Conservation (phyloP, 805 yeast species). For the Metschnikowia shivogae region DNA sequence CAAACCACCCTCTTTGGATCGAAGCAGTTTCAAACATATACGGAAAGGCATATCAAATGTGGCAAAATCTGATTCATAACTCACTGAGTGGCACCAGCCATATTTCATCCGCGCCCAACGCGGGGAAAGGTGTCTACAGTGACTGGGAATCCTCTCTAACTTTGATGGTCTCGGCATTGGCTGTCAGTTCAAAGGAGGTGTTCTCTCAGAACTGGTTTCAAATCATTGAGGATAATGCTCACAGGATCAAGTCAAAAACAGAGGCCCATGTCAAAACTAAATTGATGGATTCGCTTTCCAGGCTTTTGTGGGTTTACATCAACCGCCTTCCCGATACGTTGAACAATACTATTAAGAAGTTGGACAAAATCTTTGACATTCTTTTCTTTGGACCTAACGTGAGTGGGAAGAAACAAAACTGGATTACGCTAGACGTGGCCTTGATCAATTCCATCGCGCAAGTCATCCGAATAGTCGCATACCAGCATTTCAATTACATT, state of each 20-base stretch:
- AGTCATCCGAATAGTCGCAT: constrained; percentile 73
- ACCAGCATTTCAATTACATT: constrained; percentile 70
- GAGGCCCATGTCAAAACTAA: constrained; percentile 49
- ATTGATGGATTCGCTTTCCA: constrained; percentile 59
- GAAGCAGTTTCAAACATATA: constrained; percentile 68
- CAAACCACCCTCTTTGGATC: constrained; percentile 93
- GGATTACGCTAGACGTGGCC: constrained; percentile 65
- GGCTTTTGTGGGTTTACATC: constrained; percentile 86
- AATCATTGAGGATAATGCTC: constrained; percentile 59
- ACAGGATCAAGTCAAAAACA: constrained; percentile 60
- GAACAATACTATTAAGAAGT: constrained; percentile 77
- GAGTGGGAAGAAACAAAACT: constrained; percentile 57
- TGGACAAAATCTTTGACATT: constrained; percentile 59
- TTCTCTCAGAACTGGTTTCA: constrained; percentile 71
- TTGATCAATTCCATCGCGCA: constrained; percentile 66
- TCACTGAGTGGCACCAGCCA: constrained; percentile 1
- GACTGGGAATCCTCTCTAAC: constrained; percentile 69
- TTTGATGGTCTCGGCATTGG: constrained; percentile 65
- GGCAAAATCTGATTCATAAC: constrained; percentile 23
- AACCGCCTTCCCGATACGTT: constrained; percentile 84
- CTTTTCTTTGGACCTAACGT: constrained; percentile 45
- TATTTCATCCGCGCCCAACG: constrained; percentile 3
- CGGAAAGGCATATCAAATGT: constrained; percentile 43
- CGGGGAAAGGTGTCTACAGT: constrained; percentile 11
- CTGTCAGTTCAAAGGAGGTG: constrained; percentile 75